Evolutionary conservation across 768 basidiomycete genomes (phyloP).

Genomic region (Kwoniella pini): DNA sequence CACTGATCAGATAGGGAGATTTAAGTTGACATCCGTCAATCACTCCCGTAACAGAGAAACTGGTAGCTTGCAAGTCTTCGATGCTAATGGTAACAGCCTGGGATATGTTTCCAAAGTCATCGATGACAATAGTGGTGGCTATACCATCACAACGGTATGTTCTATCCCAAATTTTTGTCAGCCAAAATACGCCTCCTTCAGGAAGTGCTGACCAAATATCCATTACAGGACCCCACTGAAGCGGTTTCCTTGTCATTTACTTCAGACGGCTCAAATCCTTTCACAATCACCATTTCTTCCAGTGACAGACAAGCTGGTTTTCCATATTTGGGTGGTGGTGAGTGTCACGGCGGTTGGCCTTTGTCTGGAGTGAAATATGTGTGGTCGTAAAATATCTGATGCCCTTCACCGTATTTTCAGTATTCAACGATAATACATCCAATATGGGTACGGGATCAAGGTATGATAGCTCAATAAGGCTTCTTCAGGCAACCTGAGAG

Average conservation of each 20-base stretch:
- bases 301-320: neutral
- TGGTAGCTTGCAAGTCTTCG: neutral
- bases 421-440: neutral
- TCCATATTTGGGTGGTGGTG: neutral
- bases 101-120: slow-evolving; percentile 2
- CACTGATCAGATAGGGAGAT: neutral
- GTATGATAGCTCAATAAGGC: neutral
- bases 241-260: neutral
- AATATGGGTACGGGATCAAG: neutral
- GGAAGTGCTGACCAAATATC: neutral
- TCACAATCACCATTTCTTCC: slow-evolving; percentile 2
- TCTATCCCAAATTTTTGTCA: too few species aligned
- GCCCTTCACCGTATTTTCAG: neutral
- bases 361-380: neutral
- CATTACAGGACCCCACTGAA: neutral
- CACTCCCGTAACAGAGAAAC: too few species aligned
- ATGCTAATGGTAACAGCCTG: neutral
- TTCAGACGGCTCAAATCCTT: neutral
- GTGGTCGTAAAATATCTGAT: neutral
- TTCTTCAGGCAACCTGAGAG: too few species aligned
- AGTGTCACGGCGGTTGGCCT: neutral
- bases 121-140: neutral
- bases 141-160: neutral
- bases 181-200: neutral
- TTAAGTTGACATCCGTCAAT: too few species aligned